Evolutionary conservation across 2,329 filamentous ascomycete genomes (phyloP).

Genomic region (Coleophoma eucalyptorum): DNA sequence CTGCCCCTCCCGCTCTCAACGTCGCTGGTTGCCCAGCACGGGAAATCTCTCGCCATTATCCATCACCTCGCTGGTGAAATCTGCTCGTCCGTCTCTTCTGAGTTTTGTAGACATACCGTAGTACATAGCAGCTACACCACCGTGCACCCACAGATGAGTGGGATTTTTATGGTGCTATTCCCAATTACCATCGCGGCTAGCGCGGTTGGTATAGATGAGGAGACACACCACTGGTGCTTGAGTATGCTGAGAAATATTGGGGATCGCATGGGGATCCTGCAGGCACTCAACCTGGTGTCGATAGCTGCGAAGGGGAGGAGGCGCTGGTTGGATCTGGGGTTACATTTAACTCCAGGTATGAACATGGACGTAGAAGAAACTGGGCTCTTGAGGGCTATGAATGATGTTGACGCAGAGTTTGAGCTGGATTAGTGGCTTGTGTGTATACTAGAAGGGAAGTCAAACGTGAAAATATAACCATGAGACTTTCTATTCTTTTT

Average conservation of each 20-base stretch:
- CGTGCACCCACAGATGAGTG: conserved; percentile 9
- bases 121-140: neutral
- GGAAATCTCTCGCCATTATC: conserved; percentile 11
- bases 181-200: conserved; percentile 15
- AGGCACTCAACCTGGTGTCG: conserved; percentile 10
- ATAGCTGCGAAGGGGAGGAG: conserved; percentile 4
- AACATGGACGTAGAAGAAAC: no score
- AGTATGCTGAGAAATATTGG: conserved; percentile 15
- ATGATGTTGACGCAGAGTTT: no score
- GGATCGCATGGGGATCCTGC: conserved; percentile 14
- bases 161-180: conserved; percentile 15
- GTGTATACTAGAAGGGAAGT: no score
- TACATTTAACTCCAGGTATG: neutral
- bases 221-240: conserved; percentile 15
- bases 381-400: no score
- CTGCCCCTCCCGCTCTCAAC: conserved; percentile 2
- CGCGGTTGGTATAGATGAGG: conserved; percentile 14
- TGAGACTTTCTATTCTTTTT: no score
- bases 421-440: no score
- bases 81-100: conserved; percentile 14
- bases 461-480: no score
- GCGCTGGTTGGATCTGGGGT: neutral
- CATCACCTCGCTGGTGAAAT: conserved; percentile 15
- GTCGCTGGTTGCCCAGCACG: conserved; percentile 4
- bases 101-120: conserved; percentile 6